Percentiles rank a stretch among this genome's conserved stretches.
Conservation (phyloP, 768 basidiomycete genomes). For the Podaxis mareebaensis region DNA sequence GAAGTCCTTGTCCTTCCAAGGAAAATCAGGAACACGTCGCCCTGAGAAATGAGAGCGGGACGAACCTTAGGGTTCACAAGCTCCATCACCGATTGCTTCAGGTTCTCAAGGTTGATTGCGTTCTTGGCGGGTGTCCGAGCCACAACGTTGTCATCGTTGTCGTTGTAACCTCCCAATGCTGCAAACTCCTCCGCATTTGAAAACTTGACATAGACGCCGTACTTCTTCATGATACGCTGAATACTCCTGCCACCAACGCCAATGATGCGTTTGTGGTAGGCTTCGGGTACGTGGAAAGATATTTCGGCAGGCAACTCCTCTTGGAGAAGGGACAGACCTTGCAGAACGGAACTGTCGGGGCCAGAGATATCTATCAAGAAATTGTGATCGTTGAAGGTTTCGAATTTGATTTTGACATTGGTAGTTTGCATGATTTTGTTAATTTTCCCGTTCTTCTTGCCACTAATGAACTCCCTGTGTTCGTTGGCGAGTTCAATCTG, state of each 20-base stretch:
- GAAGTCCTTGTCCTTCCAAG: slow-evolving; percentile 88
- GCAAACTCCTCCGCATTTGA: slow-evolving; percentile 98
- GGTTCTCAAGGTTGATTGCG: slow-evolving; percentile 88
- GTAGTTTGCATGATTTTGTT: slow-evolving; percentile 99
- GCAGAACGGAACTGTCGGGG: slow-evolving; percentile 79
- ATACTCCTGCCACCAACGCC: slow-evolving; percentile 98
- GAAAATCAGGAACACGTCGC: slow-evolving; percentile 15
- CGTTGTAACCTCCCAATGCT: slow-evolving; percentile 89
- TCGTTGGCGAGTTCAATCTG: slow-evolving; percentile 98
- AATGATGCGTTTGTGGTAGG: slow-evolving; percentile 98
- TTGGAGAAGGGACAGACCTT: slow-evolving; percentile 86
- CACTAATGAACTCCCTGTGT: slow-evolving; percentile 97
- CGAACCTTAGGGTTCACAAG: slow-evolving; percentile 92
- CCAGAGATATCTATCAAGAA: slow-evolving; percentile 92
- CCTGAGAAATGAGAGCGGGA: slow-evolving; percentile 2
- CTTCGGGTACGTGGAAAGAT: slow-evolving; percentile 97
- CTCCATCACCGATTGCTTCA: slow-evolving; percentile 97
- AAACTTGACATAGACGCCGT: slow-evolving; percentile 99
- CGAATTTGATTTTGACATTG: slow-evolving; percentile 98
- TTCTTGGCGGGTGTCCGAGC: slow-evolving; percentile 99
- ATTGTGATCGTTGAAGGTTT: slow-evolving; percentile 96
- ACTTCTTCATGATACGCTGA: slow-evolving; percentile 99
- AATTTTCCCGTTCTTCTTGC: slow-evolving; percentile 99
- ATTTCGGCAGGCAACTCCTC: slow-evolving; percentile 99
- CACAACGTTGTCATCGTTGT: slow-evolving; percentile 98